Base-by-base conservation (phyloP, 176 grass and related monocot species). In the Tillandsia leiboldiana region DNA sequence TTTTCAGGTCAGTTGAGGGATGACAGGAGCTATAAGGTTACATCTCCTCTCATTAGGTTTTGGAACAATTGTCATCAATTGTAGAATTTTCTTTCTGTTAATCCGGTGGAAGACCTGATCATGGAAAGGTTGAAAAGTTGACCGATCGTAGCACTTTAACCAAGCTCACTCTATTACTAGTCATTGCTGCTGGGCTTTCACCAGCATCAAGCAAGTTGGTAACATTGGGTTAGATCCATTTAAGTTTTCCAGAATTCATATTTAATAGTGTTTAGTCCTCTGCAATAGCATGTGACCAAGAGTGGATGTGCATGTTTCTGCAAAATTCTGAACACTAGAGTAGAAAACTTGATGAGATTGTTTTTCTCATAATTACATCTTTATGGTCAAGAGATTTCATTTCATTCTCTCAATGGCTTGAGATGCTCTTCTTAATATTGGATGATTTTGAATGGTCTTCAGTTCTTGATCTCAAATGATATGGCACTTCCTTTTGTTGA, bases 1-100 rank as follows among this genome's bases (percentile, higher is more conserved):
- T 84, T 93, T 99, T 87, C 94, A 99, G 94, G 94, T 93, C 73
- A 33, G 77, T 65, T 83, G 71, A 79, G 81, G 81, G 84, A 73
- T 96, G 82, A 80, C 71, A 85, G 80, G 72, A 82, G 86, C 78
- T 87, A 81, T 82, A 84, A 83, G 82, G 76, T 85, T 72, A 77
- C 74, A 73, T 85, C 73, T 80, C 84, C 79, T 91, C 79, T 88
- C 76, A 87, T 91, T 91, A 85, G 84, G 79, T 83, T 91, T 80
- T 77, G 18, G 70, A 72, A 85, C 78, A 68, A 80, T 89, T 85
- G 76, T 77, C 80, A 81, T 75, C 26, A 61, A 71, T 96, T 72
- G 67, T 67, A 75, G 65, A 12, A 28, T 81, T 86, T 80, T 75
- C 66, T 62, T 80, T 68, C 50, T 77, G 61, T 87, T 79, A 76